phyloP scores from a whole-genome alignment of 495 filamentous ascomycete species.

The Filosporella fistucella region DNA sequence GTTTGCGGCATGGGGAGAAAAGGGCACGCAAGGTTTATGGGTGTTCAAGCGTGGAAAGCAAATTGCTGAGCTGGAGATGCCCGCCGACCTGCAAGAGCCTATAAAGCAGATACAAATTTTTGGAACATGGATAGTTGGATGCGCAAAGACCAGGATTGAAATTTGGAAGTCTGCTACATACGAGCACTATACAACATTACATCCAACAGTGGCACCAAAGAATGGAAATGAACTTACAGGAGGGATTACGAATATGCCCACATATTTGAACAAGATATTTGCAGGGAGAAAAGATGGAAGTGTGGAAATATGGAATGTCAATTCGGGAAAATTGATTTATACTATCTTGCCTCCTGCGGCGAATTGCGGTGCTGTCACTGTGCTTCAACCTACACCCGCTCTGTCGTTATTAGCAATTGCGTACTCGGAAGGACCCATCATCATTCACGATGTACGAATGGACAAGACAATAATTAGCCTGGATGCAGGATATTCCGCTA shows the following conservation, averaged over 20 bases:
- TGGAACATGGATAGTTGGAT: conserved; percentile 87
- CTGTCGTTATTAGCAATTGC: conserved; percentile 85
- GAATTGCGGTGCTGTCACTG: conserved; percentile 69
- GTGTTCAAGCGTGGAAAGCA: conserved; percentile 92
- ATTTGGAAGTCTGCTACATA: conserved; percentile 83
- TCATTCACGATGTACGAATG: conserved; percentile 73
- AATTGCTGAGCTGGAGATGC: conserved; percentile 65
- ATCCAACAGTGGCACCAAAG: conserved; percentile 39
- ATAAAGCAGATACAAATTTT: conserved; percentile 76
- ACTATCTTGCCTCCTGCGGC: conserved; percentile 68
- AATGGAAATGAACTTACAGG: conserved; percentile 61
- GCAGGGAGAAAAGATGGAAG: conserved; percentile 80
- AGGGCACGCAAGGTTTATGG: conserved; percentile 67
- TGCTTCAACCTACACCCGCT: conserved; percentile 75
- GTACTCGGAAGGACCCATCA: conserved; percentile 70
- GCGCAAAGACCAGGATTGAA: conserved; percentile 68
- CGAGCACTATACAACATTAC: conserved; percentile 85
- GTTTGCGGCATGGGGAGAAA: conserved; percentile 78
- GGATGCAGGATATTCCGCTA: conserved; percentile 50
- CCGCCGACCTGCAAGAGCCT: conserved; percentile 55
- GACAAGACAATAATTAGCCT: conserved; percentile 67
- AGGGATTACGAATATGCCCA: conserved; percentile 77
- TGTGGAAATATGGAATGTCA: conserved; percentile 96
- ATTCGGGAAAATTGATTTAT: conserved; percentile 82
- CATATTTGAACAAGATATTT: conserved; percentile 93